Evolutionary conservation across 1,284 basidiomycete species (phyloP).

Genomic region (Boletus semigastroideus): DNA sequence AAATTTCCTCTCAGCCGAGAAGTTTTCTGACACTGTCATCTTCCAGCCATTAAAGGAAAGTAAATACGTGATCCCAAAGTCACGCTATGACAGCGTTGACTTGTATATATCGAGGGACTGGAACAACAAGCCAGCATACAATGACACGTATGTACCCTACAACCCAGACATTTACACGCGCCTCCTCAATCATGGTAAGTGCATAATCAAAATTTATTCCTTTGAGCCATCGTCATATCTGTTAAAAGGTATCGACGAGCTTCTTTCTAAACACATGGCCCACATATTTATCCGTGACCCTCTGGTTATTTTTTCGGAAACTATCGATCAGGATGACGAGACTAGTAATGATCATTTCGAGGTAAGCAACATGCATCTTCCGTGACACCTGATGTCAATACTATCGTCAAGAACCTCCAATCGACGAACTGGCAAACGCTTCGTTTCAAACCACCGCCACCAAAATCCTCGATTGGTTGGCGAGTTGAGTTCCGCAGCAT

Average conservation of each 20-base stretch:
- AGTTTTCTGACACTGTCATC: slow-evolving; percentile 6
- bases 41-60: slow-evolving; percentile 74
- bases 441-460: slow-evolving; percentile 97
- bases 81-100: slow-evolving; percentile 95
- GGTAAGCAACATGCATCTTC: slow-evolving; percentile 40
- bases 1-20: neutral
- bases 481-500: slow-evolving; percentile 98
- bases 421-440: slow-evolving; percentile 99
- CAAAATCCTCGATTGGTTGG: slow-evolving; percentile 93
- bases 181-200: slow-evolving; percentile 70
- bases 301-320: slow-evolving; percentile 93
- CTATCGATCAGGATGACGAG: slow-evolving; percentile 88
- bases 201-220: neutral
- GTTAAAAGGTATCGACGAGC: slow-evolving; percentile 76
- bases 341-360: slow-evolving; percentile 95
- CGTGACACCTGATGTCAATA: slow-evolving; percentile 7
- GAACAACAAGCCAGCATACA: slow-evolving; percentile 90
- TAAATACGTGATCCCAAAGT: slow-evolving; percentile 87
- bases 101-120: slow-evolving; percentile 89
- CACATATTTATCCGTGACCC: slow-evolving; percentile 99
- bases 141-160: slow-evolving; percentile 84
- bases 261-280: slow-evolving; percentile 89
- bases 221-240: neutral
- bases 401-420: slow-evolving; percentile 79
- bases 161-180: slow-evolving; percentile 75